Base-by-base conservation (phyloP, 2,329 filamentous ascomycete genomes). In the Ophiostoma sp. region DNA sequence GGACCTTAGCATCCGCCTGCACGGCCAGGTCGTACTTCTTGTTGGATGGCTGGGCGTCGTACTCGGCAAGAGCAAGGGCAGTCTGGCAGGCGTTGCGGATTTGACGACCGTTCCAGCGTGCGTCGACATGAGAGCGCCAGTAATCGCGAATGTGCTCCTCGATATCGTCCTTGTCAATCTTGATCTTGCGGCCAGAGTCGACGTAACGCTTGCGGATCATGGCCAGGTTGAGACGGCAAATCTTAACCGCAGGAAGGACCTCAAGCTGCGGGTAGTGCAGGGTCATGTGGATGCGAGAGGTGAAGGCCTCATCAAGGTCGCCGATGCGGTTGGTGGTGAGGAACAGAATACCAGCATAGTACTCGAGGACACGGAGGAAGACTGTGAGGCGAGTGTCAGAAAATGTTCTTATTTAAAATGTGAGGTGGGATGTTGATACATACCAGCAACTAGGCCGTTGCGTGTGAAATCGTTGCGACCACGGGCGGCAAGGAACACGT, bases 211-310 rank as follows among this genome's bases (percentile, higher is more conserved):
- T 19, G 39, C 63, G 63, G 42, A 68, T 68, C 39, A 50, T 17
- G 42, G 17, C 22, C 7, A 68, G 22, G 63, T 68, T 68, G 39
- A 68, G 39, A 2, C 39, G 63, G 52, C 11, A 82, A 22, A 82
- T 77, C 45, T 79, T 75, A 0, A 75, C 33, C 0, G 79, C 78
- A 25, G 78, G 70, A 0, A 75, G 11, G 33, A 74, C 52, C 33
- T 77, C 71, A 4, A 82, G 76, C 1, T 61, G 69, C 11, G 76
- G 79, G 72, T 83, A 84, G 64, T 79, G 81, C 0, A 84, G 77
- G 15, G 76, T 79, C 8, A 82, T 74, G 64, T 84, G 81, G 33
- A 85, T 80, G 0, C 83, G 79, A 0, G 83, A 84, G 50, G 79
- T 79, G 76, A 77, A 78, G 3, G 77, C 77, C n/a, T 78, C 77